Conservation (phyloP, 1,284 basidiomycete species). For the Ceratobasidium sp. region DNA sequence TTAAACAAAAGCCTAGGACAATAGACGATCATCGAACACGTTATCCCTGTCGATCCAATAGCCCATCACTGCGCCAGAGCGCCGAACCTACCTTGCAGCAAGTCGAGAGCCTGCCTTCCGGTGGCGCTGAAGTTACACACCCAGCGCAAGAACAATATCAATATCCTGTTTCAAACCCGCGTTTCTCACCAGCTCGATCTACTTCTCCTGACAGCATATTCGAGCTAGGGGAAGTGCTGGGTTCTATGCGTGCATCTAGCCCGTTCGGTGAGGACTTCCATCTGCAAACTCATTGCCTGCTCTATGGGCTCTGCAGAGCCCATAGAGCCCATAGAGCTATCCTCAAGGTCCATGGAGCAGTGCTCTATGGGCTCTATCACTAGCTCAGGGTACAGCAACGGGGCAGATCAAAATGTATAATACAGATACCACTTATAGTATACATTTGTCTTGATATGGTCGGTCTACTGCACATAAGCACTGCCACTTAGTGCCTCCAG, state of each 20-base stretch:
- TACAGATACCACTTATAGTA: too few species aligned
- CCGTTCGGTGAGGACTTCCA: background rate
- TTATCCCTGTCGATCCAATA: background rate
- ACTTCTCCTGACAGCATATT: background rate
- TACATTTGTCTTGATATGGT: too few species aligned
- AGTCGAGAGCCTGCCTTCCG: background rate
- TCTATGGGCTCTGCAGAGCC: too few species aligned
- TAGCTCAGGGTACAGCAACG: too few species aligned
- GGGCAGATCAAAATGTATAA: too few species aligned
- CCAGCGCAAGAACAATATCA: background rate
- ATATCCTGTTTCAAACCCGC: background rate
- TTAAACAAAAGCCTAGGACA: conserved; percentile 12
- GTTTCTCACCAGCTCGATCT: background rate
- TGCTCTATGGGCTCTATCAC: too few species aligned
- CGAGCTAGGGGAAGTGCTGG: background rate
- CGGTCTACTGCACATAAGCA: too few species aligned
- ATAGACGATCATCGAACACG: conserved; percentile 10
- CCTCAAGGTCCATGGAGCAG: too few species aligned
- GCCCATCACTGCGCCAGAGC: background rate
- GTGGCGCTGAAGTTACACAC: too few species aligned
- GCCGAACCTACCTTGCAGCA: background rate
- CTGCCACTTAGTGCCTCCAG: too few species aligned
- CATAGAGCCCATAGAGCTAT: too few species aligned
- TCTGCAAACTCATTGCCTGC: too few species aligned
- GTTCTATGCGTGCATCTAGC: background rate